Evolutionary conservation across 2,329 filamentous ascomycete genomes (phyloP).

Genomic region (Phaeoacremonium minimum): DNA sequence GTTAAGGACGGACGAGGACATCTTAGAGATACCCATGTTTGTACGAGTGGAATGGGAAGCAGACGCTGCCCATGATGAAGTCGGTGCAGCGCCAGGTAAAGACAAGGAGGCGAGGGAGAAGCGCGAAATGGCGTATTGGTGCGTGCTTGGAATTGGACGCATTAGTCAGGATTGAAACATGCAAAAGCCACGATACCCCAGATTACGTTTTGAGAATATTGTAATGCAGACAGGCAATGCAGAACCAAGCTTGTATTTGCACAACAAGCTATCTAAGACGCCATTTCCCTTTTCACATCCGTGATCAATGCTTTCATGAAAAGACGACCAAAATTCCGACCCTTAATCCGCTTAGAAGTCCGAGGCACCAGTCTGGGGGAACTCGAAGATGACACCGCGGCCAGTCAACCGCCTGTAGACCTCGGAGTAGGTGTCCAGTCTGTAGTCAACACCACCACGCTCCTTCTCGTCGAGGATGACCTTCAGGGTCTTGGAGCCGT

Average conservation of each 20-base stretch:
- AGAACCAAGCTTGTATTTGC: background rate
- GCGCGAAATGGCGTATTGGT: slow-evolving; percentile 93
- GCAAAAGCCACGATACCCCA: slow-evolving; percentile 35
- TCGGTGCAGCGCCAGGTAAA: slow-evolving; percentile 46
- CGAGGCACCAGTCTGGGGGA: slow-evolving; percentile 75
- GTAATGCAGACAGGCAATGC: background rate
- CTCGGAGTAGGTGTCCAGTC: slow-evolving; percentile 98
- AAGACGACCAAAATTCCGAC: background rate
- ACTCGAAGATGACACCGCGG: slow-evolving; percentile 96
- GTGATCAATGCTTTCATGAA: slow-evolving; percentile 8
- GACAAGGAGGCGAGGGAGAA: slow-evolving; percentile 67
- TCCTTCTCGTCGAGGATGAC: slow-evolving; percentile 99
- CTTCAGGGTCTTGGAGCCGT: slow-evolving; percentile 98
- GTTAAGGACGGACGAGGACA: slow-evolving; percentile 55
- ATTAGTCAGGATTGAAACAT: slow-evolving; percentile 52
- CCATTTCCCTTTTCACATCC: slow-evolving; percentile 1
- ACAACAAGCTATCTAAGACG: slow-evolving; percentile 4
- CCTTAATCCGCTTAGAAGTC: slow-evolving; percentile 68
- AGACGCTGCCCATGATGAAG: slow-evolving; percentile 59
- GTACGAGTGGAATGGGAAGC: slow-evolving; percentile 88
- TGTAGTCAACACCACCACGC: slow-evolving; percentile 98
- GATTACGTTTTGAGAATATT: slow-evolving; percentile 4
- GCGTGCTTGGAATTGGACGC: slow-evolving; percentile 80
- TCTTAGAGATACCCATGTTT: slow-evolving; percentile 89
- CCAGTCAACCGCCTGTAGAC: slow-evolving; percentile 98